phyloP scores from a whole-genome alignment of 352 stramenopile genomes.

The Phytophthora pluvialis region DNA sequence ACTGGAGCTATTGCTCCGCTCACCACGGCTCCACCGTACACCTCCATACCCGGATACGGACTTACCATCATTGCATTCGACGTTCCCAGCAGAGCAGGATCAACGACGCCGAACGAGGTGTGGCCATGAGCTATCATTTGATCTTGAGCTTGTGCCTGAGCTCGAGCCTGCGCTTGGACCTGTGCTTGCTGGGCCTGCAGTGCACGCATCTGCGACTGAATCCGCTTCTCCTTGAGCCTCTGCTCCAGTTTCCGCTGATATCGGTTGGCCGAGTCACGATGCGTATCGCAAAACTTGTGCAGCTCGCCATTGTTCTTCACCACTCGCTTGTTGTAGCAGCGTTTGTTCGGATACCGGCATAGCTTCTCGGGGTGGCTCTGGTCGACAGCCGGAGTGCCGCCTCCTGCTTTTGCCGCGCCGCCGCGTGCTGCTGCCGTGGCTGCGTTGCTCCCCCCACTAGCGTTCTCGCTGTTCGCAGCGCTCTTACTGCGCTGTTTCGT shows the following conservation, averaged over 20 bases:
- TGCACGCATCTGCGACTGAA: constrained; percentile 38
- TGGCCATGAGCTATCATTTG: constrained; percentile 18
- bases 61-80: constrained; percentile 16
- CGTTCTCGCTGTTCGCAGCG: constrained; percentile 34
- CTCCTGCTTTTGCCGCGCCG: constrained; percentile 14
- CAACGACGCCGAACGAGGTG: not conserved
- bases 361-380: constrained; percentile 36
- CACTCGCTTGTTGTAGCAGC: constrained; percentile 61
- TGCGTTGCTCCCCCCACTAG: constrained; percentile 20
- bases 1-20: not conserved
- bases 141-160: constrained; percentile 24
- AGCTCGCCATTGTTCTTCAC: constrained; percentile 73
- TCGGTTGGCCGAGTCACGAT: constrained; percentile 64
- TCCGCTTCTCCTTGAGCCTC: constrained; percentile 42
- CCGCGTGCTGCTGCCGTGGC: constrained; percentile 7
- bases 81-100: constrained; percentile 3
- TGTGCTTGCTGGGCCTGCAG: constrained; percentile 31
- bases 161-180: constrained; percentile 9
- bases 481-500: constrained; percentile 29
- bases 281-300: constrained; percentile 72
- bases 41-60: constrained; percentile 24
- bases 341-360: constrained; percentile 73
- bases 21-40: constrained; percentile 3
- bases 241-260: constrained; percentile 68
- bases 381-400: constrained; percentile 15